phyloP scores from a whole-genome alignment of 1,284 basidiomycete species.

The Stereum hirsutum region DNA sequence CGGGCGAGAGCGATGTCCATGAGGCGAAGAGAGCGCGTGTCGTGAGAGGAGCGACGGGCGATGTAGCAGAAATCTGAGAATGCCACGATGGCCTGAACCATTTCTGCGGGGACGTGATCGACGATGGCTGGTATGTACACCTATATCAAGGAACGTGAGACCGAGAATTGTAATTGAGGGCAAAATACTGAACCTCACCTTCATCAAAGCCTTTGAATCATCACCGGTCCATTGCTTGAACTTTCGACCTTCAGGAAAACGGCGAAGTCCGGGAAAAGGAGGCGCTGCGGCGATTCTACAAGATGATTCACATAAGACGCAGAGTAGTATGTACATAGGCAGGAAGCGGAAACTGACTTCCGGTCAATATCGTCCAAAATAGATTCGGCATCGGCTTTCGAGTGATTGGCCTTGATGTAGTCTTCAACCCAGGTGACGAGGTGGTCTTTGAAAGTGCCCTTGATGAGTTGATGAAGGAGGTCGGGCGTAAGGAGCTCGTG shows the following conservation, averaged over 20 bases:
- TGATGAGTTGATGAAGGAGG: constrained; percentile 30
- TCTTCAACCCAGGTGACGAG: constrained; percentile 24
- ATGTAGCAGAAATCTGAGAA: constrained; percentile 17
- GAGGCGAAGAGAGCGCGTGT: neutral
- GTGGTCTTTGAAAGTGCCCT: constrained; percentile 30
- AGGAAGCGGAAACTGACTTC: neutral
- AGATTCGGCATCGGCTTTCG: constrained; percentile 7
- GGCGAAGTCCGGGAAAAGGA: constrained; percentile 5
- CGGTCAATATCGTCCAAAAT: constrained; percentile 20
- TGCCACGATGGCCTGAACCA: constrained; percentile 9
- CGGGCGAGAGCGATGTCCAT: constrained; percentile 8
- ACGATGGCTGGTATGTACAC: constrained; percentile 13
- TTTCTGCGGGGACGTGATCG: constrained; percentile 9
- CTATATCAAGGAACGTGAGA: constrained; percentile 3
- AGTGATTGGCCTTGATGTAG: constrained; percentile 17
- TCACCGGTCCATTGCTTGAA: constrained; percentile 16
- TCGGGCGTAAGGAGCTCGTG: constrained; percentile 25
- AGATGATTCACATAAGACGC: neutral
- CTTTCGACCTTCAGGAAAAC: constrained; percentile 12
- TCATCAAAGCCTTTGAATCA: constrained; percentile 14
- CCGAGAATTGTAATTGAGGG: neutral
- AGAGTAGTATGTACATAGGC: neutral
- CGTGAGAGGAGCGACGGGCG: constrained; percentile 1
- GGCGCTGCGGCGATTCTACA: constrained; percentile 9
- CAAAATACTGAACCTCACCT: constrained; percentile 1